Evolutionary conservation across 2,329 filamentous ascomycete genomes (phyloP).

Genomic region (Penicillium corylophilum): DNA sequence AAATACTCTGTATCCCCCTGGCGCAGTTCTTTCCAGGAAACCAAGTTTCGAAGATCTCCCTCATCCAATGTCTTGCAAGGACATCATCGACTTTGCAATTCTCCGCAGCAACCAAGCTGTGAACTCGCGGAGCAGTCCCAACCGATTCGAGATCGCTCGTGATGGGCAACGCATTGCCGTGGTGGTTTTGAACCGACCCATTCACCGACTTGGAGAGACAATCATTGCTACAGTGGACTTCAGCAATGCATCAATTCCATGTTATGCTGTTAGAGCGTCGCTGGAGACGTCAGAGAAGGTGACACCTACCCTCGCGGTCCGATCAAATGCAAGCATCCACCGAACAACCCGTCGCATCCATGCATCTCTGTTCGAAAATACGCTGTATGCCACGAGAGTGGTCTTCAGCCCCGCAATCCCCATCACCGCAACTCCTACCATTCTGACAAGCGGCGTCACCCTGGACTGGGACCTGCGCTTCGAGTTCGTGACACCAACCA

Average conservation of each 20-base stretch:
- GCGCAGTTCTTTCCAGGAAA: constrained; percentile 69
- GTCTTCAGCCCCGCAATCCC: constrained; percentile 84
- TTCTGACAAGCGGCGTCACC: constrained; percentile 83
- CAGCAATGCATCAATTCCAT: constrained; percentile 70
- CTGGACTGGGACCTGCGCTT: constrained; percentile 86
- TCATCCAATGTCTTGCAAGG: constrained; percentile 65
- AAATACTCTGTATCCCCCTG: constrained; percentile 58
- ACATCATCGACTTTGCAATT: constrained; percentile 88
- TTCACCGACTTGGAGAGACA: constrained; percentile 85
- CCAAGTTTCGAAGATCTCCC: constrained; percentile 52
- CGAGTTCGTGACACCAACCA: constrained; percentile 82
- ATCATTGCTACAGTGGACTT: constrained; percentile 86
- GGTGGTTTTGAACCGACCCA: constrained; percentile 81
- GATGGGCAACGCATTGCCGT: constrained; percentile 90
- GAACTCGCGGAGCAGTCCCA: constrained; percentile 74
- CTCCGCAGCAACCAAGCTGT: constrained; percentile 72
- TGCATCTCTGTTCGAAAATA: constrained; percentile 74
- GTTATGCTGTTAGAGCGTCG: constrained; percentile 79
- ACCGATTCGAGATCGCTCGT: constrained; percentile 91
- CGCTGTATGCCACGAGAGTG: constrained; percentile 74
- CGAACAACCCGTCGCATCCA: constrained; percentile 82
- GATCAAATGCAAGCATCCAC: constrained; percentile 81
- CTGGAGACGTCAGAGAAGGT: constrained; percentile 87
- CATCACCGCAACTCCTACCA: constrained; percentile 79
- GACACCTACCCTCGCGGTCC: constrained; percentile 74